Conservation (phyloP, 441 rosid species). For the Hura crepitans region DNA sequence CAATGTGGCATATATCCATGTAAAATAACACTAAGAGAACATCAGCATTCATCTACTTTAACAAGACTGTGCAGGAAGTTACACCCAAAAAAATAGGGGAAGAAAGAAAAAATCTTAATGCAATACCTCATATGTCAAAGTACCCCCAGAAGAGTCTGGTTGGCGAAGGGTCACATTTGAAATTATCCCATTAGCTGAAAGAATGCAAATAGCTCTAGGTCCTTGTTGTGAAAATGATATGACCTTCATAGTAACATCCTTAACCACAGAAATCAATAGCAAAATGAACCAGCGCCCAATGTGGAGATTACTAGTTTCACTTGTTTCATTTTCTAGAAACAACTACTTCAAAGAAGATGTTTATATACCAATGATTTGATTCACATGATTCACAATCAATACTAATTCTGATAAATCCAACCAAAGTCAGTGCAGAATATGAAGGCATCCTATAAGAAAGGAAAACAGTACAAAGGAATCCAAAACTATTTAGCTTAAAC, state of each 20-base stretch:
- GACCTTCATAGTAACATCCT: constrained; percentile 92
- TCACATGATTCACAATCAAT: background rate
- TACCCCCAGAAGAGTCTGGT: constrained; percentile 90
- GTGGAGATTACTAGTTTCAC: background rate
- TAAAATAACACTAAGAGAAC: background rate
- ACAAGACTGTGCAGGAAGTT: background rate
- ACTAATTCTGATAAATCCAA: background rate
- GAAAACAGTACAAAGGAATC: too few species aligned
- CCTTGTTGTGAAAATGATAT: constrained; percentile 98
- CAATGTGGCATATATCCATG: background rate
- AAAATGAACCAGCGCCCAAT: constrained; percentile 6
- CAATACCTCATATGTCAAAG: constrained; percentile 88
- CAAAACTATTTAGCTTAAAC: background rate
- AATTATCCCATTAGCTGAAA: constrained; percentile 87
- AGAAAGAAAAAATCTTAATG: background rate
- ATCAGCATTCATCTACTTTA: background rate
- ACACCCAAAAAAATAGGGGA: background rate
- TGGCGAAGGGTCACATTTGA: constrained; percentile 89
- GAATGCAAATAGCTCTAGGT: constrained; percentile 85
- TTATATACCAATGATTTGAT: background rate
- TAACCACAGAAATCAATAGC: constrained; percentile 24
- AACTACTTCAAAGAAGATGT: background rate
- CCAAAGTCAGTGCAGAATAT: background rate
- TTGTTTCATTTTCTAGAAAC: background rate
- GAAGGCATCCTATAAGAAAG: background rate